Evolutionary conservation across 2,329 filamentous ascomycete genomes (phyloP).

Genomic region (Grosmannia penicillata): DNA sequence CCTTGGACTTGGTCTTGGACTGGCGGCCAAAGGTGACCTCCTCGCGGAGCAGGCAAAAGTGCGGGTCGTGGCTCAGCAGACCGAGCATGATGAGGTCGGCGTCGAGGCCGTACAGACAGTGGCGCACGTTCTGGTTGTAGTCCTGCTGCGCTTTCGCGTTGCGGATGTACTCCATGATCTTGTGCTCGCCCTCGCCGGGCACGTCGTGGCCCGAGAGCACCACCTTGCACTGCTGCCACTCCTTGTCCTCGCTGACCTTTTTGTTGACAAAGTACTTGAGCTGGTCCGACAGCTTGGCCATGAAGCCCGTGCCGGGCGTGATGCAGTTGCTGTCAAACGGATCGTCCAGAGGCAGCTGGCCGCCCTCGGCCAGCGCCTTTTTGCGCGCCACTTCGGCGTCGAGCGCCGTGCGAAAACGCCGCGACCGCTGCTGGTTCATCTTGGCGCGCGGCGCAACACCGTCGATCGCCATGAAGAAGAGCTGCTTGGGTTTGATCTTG

Average conservation of each 20-base stretch:
- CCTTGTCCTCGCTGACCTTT: slow-evolving; percentile 89
- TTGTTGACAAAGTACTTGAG: slow-evolving; percentile 98
- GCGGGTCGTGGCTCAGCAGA: slow-evolving; percentile 89
- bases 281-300: slow-evolving; percentile 89
- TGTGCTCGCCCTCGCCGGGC: slow-evolving; percentile 95
- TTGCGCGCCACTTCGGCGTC: slow-evolving; percentile 83
- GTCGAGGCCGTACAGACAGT: slow-evolving; percentile 94
- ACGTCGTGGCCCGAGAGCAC: slow-evolving; percentile 96
- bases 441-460: slow-evolving; percentile 95
- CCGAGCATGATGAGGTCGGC: slow-evolving; percentile 98
- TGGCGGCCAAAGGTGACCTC: slow-evolving; percentile 94
- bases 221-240: slow-evolving; percentile 95
- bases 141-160: slow-evolving; percentile 88
- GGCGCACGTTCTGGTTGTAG: slow-evolving; percentile 85
- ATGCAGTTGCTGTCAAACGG: slow-evolving; percentile 99
- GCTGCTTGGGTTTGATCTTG: slow-evolving; percentile 95
- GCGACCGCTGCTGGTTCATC: slow-evolving; percentile 97
- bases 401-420: slow-evolving; percentile 85
- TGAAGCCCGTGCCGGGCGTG: slow-evolving; percentile 90
- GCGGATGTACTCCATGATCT: slow-evolving; percentile 99
- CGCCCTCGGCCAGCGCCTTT: slow-evolving; percentile 77
- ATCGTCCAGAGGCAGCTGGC: slow-evolving; percentile 88
- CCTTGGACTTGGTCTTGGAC: slow-evolving; percentile 79
- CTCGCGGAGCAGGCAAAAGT: slow-evolving; percentile 92
- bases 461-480: slow-evolving; percentile 99